Base-by-base conservation (phyloP, 192 early-diverging fungal genomes). In the Backusella circina region DNA sequence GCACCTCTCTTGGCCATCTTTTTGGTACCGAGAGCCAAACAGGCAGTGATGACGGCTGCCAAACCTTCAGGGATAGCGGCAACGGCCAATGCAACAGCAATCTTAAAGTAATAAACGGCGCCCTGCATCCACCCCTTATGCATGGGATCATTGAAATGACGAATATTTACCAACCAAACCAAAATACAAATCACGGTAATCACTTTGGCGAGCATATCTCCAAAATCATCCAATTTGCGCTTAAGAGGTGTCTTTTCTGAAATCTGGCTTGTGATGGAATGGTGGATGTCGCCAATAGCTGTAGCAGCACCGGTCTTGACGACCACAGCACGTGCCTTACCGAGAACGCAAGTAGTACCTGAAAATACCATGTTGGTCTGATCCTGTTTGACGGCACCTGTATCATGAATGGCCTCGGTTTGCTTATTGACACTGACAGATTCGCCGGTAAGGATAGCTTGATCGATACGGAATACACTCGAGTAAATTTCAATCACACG, bases 61-160 rank as follows among this genome's bases (percentile, higher is more conserved):
- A 99, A 86, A 75, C 98, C 98, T 87, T 99, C 98, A 75, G 98
- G 98, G 80, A 99, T 99, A 44, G 97, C 97, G 61, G 98, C 97
- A 30, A 99, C 97, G 33, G 97, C 98, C 65, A 99, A 86, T 6
- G 98, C 97, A 66, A 99, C 97, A 35, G 97, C 98, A 51, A 98
- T 99, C 86, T 98, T 99, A 85, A 99, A 99, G 88, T 98, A 98
- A 85, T 99, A 98, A 67, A 99, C 86, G 51, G 96, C 96, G 71
- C 98, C 97, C 75, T 93, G 91, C 73, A 99, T 73, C 97, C 96
- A 99, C 33, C 94, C 95, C 75, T 93, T 88, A 83, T 94, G 93
- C 47, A 90, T 80, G 30, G 91, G 89, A 82, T 99, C 97, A 81
- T 83, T 90, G 81, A 99, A 99, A 83, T 99, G 97, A 50, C 95